Base-by-base conservation (phyloP, 2,329 filamentous ascomycete species). In the Fusarium napiforme region DNA sequence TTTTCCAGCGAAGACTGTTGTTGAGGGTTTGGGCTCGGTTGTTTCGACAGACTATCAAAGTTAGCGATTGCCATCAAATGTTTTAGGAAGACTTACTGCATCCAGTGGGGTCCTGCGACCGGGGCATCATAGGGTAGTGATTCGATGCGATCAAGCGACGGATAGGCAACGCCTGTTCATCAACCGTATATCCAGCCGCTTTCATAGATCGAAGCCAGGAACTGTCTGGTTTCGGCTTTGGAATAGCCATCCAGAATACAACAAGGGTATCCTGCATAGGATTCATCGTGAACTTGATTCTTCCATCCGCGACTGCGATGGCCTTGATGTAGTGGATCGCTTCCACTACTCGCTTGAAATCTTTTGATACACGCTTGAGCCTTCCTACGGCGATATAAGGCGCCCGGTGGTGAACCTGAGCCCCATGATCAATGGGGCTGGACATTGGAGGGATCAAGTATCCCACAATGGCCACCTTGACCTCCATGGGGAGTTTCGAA, bases 191-290 rank as follows among this genome's bases (percentile, higher is more conserved):
- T 4, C 7, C 3, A 1, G 49, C 49, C 5, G 14, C 32, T 19
- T 53, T 28, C 14, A 30, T 55, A 19, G 23, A 39, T n/a, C 16
- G 11, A 26, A 28, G 18, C 52, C 52, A 55, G 7, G 36, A 40
- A 16, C 12, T 39, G 2, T 30, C 5, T 1, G 23, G 34, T 5
- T 7, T 16, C 0, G 36, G 23, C 5, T 9, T 39, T 7, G 52
- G 52, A 1, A 55, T 28, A 0, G 10, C 34, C 52, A 55, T 55
- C 23, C 36, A n/a, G 8, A 55, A 55, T 3, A 55, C 34, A 3
- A 55, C 52, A 7, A 55, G 36, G 3, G 7, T 10, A 28, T 55
- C 52, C 9, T 19, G 23, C 0, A 9, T 55, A 2, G 52, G 36
- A n/a, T 55, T 11, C 23, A 40, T 39, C 0, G 52, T 40, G 18